Base-by-base conservation (phyloP, 768 basidiomycete genomes). In the Phallus indusiatus region DNA sequence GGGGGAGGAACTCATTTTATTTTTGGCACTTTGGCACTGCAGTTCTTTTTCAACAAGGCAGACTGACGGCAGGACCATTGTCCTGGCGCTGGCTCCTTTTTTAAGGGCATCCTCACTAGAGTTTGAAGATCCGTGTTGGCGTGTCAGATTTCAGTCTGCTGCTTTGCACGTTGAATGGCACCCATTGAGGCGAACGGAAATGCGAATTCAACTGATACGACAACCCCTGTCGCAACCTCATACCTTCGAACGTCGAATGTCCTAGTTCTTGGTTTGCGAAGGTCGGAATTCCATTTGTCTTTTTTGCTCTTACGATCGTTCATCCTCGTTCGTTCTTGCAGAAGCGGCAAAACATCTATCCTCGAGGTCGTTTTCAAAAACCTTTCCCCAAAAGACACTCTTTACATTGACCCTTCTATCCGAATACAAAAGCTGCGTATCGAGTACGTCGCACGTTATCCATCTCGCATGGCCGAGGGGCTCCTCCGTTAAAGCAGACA, bases 311-410 rank as follows among this genome's bases (percentile, higher is more conserved):
- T 33, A n/a, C 48, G 11, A 47, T n/a, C 17, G 17, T 53, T 60
- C 53, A 53, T 21, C 55, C 49, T 33, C 56, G 12, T 51, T 51
- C 8, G 11, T 47, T 16, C 35, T 28, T 50, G 37, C 67, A 94
- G 94, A 73, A 86, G 88, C 60, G 94, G 94, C 60, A 98, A 96
- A 71, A 89, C 93, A 36, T 93, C 90, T 18, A 90, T 94, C 55
- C 81, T 87, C 65, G 84, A 94, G 70, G 90, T 94, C 35, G 79
- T 96, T n/a, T 95, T 98, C 76, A 85, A 94, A 64, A 77, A 84
- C 62, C 75, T 93, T 49, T 78, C 84, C 0, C 80, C 90, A 0
- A 93, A 90, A 67, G 86, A 95, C 64, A 85, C 90, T 0, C 90
- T 95, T 67, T 96, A 86, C 72, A 80, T 96, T 63, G 94, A 95